Evolutionary conservation across 805 yeast genomes (phyloP), one percentile per base, ranked within the genome.

Genomic region (Saccharomycopsis schoenii): DNA sequence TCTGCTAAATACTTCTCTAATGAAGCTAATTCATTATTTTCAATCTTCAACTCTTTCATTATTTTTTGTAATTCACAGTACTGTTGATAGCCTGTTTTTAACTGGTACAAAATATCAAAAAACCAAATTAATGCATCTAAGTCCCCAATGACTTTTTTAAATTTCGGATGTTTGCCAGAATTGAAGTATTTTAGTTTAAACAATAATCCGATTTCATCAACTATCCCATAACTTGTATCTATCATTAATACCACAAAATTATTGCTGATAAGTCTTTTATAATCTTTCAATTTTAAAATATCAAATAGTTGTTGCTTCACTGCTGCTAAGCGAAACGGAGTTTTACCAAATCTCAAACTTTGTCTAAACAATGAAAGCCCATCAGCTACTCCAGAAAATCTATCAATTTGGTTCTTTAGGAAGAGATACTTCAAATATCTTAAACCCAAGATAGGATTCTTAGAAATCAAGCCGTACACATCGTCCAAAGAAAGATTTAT

Each of bases 361-460:
- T 64, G 66, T 55, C 66, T 47, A 54, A 62, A 64, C 9, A 64
- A 29, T 1, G 66, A 64, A 4, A 64, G 50, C 4, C 62, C 62
- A 42, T 42, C 42, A n/a, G 60, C 62, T 15, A 57, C 57, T 1
- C 64, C 64, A 11, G 52, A 60, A 19, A 54, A 57, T 14, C 60
- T 36, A 43, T 61, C 64, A 21, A 61, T 34, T 17, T 56, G 43
- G 5, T 40, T 56, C n/a, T 47, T 55, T 14, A 61, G 57, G 37
- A 63, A 56, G 6, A 50, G 17, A 21, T 29, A 57, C 29, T 61
- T 50, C 15, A 56, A 52, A 55, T 59, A 59, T 5, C 34, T 36
- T 29, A 59, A 3, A 2, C 25, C 34, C n/a, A 57, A 39, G 9
- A 50, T 10, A 1, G 58, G 60, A 19, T 56, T 40, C 19, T 29